Base-by-base conservation (phyloP, 805 yeast genomes). In the Ogataea degrootiae region DNA sequence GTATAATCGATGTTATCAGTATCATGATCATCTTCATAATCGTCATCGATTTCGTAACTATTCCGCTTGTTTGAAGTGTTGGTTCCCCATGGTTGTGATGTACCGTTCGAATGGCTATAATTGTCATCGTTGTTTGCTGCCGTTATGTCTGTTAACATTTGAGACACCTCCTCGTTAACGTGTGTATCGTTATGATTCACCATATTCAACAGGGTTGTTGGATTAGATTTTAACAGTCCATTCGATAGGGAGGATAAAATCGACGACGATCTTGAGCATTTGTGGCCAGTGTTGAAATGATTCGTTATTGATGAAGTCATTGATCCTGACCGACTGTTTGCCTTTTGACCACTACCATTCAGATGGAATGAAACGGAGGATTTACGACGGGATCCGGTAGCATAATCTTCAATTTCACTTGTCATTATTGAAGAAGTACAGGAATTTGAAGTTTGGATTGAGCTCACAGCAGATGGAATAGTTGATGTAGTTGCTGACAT, bases 291-390 rank as follows among this genome's bases (percentile, higher is more conserved):
- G 14, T 29, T 21, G 35, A 16, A 23, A 14, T 40, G 35, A 17
- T 40, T 19, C 15, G 46, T 42, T 6, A 48, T 45, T 21, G 51
- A 48, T 2, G 51, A 48, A 0, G 60, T 41, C 14, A 57, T 17
- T 2, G 64, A 59, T 0, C 60, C 65, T 37, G 60, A 53, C 37
- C 63, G 43, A 26, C 56, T 52, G 16, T 54, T 48, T 36, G 48
- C 51, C 8, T 26, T 26, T 26, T 8, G 31, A 26, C 12, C 11
- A 9, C 52, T 49, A 31, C 48, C 40, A 34, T 45, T 45, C 19
- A 55, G 35, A n/a, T 55, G 59, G 49, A 64, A 63, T 6, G 63
- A 58, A 36, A 62, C 51, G 4, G 62, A 60, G 3, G 66, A 59
- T 47, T 61, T 59, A 41, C 66, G 54, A 33, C 56, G 40, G 9